Conservation (phyloP, 495 filamentous ascomycete genomes). For the Daldinia vernicosa region DNA sequence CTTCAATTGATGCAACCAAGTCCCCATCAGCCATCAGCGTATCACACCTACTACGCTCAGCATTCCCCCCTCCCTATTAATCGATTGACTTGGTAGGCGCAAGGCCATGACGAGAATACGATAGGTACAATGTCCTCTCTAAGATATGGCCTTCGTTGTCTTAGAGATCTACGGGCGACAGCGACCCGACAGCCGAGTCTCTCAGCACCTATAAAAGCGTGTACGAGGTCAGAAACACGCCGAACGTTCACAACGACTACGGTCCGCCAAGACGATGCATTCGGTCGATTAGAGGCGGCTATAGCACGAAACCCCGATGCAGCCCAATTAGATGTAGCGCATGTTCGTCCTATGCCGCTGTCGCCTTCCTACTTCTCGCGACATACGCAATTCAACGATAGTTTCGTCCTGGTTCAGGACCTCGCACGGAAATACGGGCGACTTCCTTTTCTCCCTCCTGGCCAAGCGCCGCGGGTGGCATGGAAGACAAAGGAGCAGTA, state of each 20-base stretch:
- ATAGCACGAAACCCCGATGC: constrained; percentile 30
- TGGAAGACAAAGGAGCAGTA: constrained; percentile 87
- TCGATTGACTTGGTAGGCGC: constrained; percentile 4
- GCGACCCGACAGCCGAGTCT: constrained; percentile 32
- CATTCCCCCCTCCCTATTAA: background rate
- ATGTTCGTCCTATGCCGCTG: constrained; percentile 77
- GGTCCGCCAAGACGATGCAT: constrained; percentile 11
- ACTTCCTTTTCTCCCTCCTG: constrained; percentile 71
- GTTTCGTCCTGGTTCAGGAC: constrained; percentile 74
- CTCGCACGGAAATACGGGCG: constrained; percentile 74
- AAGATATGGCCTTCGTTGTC: constrained; percentile 43
- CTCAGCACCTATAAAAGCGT: constrained; percentile 17
- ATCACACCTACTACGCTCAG: background rate
- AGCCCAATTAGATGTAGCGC: constrained; percentile 28
- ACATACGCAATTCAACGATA: constrained; percentile 84
- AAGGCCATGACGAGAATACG: constrained; percentile 44
- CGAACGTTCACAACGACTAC: constrained; percentile 38
- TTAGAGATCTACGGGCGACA: constrained; percentile 38
- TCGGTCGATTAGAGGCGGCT: constrained; percentile 28
- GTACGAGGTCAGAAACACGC: constrained; percentile 12
- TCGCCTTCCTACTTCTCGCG: constrained; percentile 95
- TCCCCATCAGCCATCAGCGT: background rate
- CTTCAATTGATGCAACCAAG: constrained; percentile 4
- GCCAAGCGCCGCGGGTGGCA: constrained; percentile 76
- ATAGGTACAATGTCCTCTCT: constrained; percentile 46